Evolutionary conservation across 805 yeast species (phyloP).

Genomic region (Maudiozyma pseudohumilis): DNA sequence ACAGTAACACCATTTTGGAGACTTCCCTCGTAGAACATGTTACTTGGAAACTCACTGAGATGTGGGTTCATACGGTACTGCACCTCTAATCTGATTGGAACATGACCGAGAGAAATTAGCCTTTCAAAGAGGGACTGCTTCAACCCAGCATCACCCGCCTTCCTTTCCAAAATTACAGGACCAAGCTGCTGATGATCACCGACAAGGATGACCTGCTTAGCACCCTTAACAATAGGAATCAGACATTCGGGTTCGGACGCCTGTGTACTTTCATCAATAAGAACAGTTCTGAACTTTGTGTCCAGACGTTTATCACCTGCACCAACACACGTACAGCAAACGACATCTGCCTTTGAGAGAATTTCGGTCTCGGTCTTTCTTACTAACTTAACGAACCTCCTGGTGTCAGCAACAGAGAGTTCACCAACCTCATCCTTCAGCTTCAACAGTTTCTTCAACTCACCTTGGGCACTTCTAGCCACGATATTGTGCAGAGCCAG

Average conservation of each 20-base stretch:
- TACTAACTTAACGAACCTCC: conserved; percentile 33
- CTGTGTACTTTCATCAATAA: conserved; percentile 90
- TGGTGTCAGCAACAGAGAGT: conserved; percentile 45
- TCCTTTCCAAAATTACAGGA: conserved; percentile 73
- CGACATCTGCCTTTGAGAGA: conserved; percentile 56
- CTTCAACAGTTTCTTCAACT: conserved; percentile 46
- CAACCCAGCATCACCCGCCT: conserved; percentile 81
- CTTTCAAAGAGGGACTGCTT: conserved; percentile 83
- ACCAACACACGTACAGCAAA: conserved; percentile 87
- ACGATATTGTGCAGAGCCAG: conserved; percentile 50
- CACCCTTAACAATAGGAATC: conserved; percentile 83
- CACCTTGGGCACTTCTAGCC: conserved; percentile 39
- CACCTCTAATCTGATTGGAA: conserved; percentile 78
- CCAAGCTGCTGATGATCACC: conserved; percentile 97
- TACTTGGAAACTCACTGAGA: conserved; percentile 77
- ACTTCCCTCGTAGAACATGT: conserved; percentile 86
- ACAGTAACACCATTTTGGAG: conserved; percentile 85
- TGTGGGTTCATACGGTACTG: conserved; percentile 95
- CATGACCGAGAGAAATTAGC: conserved; percentile 68
- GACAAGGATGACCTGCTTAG: conserved; percentile 78
- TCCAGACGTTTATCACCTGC: conserved; percentile 69
- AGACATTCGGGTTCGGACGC: conserved; percentile 88
- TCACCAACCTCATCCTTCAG: conserved; percentile 62
- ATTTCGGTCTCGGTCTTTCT: conserved; percentile 40
- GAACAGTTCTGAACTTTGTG: conserved; percentile 60